Evolutionary conservation across 495 filamentous ascomycete genomes (phyloP), one percentile per base, ranked within the genome.

Genomic region (Stereocaulon alpinum): DNA sequence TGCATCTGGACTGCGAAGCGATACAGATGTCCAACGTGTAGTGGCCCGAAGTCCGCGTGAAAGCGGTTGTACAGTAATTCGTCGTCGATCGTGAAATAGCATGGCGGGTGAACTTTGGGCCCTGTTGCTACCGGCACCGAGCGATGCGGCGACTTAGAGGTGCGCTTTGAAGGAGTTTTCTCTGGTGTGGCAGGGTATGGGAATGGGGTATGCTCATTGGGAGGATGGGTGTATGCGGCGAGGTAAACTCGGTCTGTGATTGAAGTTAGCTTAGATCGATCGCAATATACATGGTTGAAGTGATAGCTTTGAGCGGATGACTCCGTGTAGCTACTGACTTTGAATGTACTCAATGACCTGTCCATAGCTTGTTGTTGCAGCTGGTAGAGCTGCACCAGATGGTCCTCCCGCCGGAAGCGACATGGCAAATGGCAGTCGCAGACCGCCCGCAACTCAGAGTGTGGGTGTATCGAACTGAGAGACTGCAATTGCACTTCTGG

Each of bases 11-110:
- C 83, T 2, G 94, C 91, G 73, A 97, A 99, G 40, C 93, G 81
- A 76, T 99, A 97, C 30, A 97, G 75, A 66, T 99, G 93, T 5
- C 94, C 93, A 55, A 97, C 94, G 74, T 99, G 94, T 24, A 97
- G 77, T 64, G 93, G 93, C 61, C 93, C 93, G 71, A 99, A 99
- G 71, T 99, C 93, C 60, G 92, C 91, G 72, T 96, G 91, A 75
- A 99, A 99, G 9, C 91, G 89, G 69, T 99, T 97, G 77, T 99
- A 99, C 27, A 95, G 79, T 15, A 99, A 81, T 34, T 77, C 85
- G 67, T 96, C 88, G 67, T 99, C 94, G 59, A 97, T 82, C 4
- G 91, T 91, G 73, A 99, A 99, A 73, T 99, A 99, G 61, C 86
- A 88, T 0, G 94, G 94, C 55, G 83, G 75, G 40, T 74, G 72